Percentiles rank a stretch among this genome's conserved stretches.
These are phyloP conservation scores for Saccharomyces hybrid DNA, from an alignment of 1,139 yeast genomes.

Conservation along the genomic window DNA sequence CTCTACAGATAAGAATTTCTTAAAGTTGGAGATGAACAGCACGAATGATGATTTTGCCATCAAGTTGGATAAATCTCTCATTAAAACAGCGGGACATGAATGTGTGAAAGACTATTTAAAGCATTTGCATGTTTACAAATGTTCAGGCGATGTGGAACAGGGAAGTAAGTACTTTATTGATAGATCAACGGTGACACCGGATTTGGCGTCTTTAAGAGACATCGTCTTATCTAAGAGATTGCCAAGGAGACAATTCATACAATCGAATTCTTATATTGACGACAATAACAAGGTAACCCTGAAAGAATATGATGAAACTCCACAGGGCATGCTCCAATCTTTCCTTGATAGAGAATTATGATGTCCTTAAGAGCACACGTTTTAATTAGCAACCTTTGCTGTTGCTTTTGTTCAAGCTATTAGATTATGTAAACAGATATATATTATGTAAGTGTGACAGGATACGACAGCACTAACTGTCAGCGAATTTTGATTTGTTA, in stretches of 20 bases:
- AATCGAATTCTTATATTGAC: slow-evolving; percentile 49
- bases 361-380: background rate
- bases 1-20: slow-evolving; percentile 48
- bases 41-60: slow-evolving; percentile 51
- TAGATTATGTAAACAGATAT: background rate
- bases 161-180: slow-evolving; percentile 59
- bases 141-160: slow-evolving; percentile 59
- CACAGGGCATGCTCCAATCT: slow-evolving; percentile 69
- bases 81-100: slow-evolving; percentile 59
- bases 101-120: slow-evolving; percentile 66
- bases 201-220: slow-evolving; percentile 58
- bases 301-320: slow-evolving; percentile 67
- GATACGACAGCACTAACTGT: background rate
- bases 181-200: slow-evolving; percentile 59
- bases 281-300: slow-evolving; percentile 41
- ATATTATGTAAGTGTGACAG: background rate
- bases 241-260: slow-evolving; percentile 79
- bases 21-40: slow-evolving; percentile 38
- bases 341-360: slow-evolving; percentile 52
- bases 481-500: background rate
- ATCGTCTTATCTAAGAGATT: slow-evolving; percentile 61
- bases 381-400: background rate
- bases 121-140: slow-evolving; percentile 69
- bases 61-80: slow-evolving; percentile 51
- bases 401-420: background rate